A percentile compares a stretch with the other conserved stretches of the same genome.
Conservation (phyloP, 768 basidiomycete species). For the Favolaschia claudopus region DNA sequence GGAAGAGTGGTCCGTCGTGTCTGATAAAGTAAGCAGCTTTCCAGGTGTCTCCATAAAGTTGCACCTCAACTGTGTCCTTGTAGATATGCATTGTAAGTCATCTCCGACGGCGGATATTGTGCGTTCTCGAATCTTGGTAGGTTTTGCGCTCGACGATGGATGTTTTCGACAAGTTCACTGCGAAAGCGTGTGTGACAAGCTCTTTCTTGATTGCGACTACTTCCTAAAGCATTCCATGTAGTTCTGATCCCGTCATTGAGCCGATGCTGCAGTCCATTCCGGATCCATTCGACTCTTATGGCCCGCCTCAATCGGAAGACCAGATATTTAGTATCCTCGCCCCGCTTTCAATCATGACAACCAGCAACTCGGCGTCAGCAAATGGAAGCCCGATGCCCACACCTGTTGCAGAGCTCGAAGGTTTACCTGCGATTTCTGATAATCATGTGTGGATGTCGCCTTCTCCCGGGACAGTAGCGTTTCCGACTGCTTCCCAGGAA, state of each 20-base stretch:
- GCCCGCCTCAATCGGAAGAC: slow-evolving; percentile 85
- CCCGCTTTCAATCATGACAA: slow-evolving; percentile 80
- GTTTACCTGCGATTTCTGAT: slow-evolving; percentile 40
- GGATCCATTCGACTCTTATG: slow-evolving; percentile 93
- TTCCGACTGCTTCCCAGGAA: slow-evolving; percentile 60
- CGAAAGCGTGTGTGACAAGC: slow-evolving; percentile 86
- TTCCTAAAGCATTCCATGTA: too few relatives aligned
- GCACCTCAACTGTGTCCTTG: too few relatives aligned
- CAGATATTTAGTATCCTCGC: slow-evolving; percentile 94
- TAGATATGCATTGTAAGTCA: slow-evolving; percentile 82
- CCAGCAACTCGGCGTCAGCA: slow-evolving; percentile 54
- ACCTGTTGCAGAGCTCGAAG: slow-evolving; percentile 51
- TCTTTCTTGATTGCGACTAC: too few relatives aligned
- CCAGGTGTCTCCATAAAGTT: too few relatives aligned
- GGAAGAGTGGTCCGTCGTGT: slow-evolving; percentile 93
- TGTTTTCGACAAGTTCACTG: slow-evolving; percentile 85
- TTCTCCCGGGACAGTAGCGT: slow-evolving; percentile 50
- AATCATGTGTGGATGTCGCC: slow-evolving; percentile 58
- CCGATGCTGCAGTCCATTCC: slow-evolving; percentile 90
- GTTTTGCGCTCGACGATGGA: slow-evolving; percentile 94
- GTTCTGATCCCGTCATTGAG: slow-evolving; percentile 90
- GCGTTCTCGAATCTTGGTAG: too few relatives aligned
- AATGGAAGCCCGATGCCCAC: slow-evolving; percentile 64
- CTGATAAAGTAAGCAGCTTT: slow-evolving; percentile 67
- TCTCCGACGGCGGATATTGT: too few relatives aligned